Base-by-base conservation (phyloP, 2,329 filamentous ascomycete genomes). In the Alternaria novae-zelandiae region DNA sequence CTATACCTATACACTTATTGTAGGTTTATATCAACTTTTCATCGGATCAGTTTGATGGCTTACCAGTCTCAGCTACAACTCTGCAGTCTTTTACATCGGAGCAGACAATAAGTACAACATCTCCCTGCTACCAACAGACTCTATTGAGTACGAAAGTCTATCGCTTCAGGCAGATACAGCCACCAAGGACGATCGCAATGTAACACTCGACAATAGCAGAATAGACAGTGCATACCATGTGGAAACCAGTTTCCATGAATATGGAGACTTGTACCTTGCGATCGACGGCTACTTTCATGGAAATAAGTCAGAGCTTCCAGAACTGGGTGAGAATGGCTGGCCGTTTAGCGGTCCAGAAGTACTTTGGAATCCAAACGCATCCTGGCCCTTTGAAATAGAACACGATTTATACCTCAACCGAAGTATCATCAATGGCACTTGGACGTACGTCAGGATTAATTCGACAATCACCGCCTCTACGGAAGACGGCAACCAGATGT, bases 1-100 rank as follows among this genome's bases (percentile, higher is more conserved):
- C 77, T 15, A 63, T 80, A 7, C 78, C 78, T 0, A 68, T 82
- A 0, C 80, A 82, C 68, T 66, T 82, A 3, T 73, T 82, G 74
- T 77, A 75, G 57, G 75, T 74, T 36, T 65, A 68, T 10, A 47
- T 69, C 6, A 50, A 70, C 2, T 74, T 73, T 49, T n/a, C 0
- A 50, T 44, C 11, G 67, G 8, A 63, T 72, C 6, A 45, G 6
- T 1, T 21, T 61, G 4, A n/a, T 25, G 41, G 6, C 55, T 56
- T 7, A 45, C 20, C 51, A 62, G 6, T 68, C 0, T 3, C 17
- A 45, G 11, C 20, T 20, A 21, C 43, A 45, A 45, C 43, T 45
- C 43, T 8, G 43, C n/a, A 21, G 17, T 20, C 12, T 45, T 45
- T 13, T 21, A 20, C 12, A 20, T 20, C 6, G 20, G 43, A 0